Base-by-base conservation (phyloP, 2,329 filamentous ascomycete genomes). In the Cercospora zeae-maydis region DNA sequence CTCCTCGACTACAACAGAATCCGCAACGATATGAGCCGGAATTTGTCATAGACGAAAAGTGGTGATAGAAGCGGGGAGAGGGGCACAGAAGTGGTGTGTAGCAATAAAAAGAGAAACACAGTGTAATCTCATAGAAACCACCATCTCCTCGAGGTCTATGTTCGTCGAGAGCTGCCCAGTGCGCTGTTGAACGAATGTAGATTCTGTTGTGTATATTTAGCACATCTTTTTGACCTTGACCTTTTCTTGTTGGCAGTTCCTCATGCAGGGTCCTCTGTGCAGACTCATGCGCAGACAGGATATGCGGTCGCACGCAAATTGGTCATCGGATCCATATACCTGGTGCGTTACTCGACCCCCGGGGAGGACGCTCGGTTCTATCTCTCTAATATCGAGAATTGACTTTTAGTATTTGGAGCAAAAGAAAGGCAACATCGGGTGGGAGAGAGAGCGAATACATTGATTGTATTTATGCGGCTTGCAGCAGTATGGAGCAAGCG, bases 21-120 rank as follows among this genome's bases (percentile, higher is more conserved):
- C 75, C 84, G 92, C 77, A 88, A 86, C 78, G 92, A 95, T 77
- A 95, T 95, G 89, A 92, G 87, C 83, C 88, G 92, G 79, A 93
- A 91, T 82, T 66, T 77, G 70, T 78, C 76, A 68, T 78, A 78
- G 69, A 64, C 30, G 33, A 60, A 47, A 13, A n/a, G 39, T 2
- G 59, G 21, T 37, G 49, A 60, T 37, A 58, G 31, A 52, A 58
- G 24, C 11, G 55, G 42, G 45, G 37, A 39, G 42, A 51, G 58
- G 45, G 59, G 45, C 47, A 57, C 27, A 59, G 52, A 53, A 59
- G 36, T 58, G 39, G 39, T 30, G 61, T 53, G 51, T 49, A 45
- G 61, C 45, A 58, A 51, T 24, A 37, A 61, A 52, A 62, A 61
- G 59, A 65, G 64, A 65, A 59, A 64, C 42, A 61, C 63, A 66